Percentiles rank a stretch among this genome's conserved stretches.
Conservation (phyloP, 208 protist species). For the Trypanosoma platydactyli region DNA sequence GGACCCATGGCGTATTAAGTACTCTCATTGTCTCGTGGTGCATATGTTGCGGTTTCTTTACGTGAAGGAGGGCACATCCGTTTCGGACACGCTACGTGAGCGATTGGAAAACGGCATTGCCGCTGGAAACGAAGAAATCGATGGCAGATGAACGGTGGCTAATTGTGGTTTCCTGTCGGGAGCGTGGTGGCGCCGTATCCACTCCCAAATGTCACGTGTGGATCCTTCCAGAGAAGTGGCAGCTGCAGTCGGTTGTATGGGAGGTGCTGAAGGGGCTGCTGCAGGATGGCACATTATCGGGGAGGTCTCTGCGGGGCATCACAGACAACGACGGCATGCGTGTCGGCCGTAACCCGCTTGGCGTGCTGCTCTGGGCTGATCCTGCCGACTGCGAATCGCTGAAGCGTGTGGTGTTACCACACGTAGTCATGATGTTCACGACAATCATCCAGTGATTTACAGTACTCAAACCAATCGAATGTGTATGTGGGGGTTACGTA, state of each 20-base stretch:
- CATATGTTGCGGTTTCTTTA: not conserved
- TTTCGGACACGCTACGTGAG: not conserved
- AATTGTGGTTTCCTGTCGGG: slow-evolving; percentile 3
- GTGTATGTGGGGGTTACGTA: too few relatives aligned
- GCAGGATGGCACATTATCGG: slow-evolving; percentile 9
- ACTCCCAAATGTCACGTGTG: slow-evolving; percentile 9
- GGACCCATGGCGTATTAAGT: slow-evolving; percentile 18
- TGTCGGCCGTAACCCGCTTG: not conserved
- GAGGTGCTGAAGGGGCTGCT: not conserved
- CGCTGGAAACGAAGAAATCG: not conserved
- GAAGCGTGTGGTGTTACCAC: slow-evolving; percentile 3
- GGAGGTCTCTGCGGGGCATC: not conserved
- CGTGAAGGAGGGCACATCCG: not conserved
- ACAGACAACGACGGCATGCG: not conserved
- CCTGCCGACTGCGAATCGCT: slow-evolving; percentile 3
- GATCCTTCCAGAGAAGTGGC: slow-evolving; percentile 1
- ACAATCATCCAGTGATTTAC: not conserved
- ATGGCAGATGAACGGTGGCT: not conserved
- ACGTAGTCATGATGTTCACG: slow-evolving; percentile 14
- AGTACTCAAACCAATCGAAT: too few relatives aligned
- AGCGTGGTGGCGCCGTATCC: not conserved
- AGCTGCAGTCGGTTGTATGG: not conserved
- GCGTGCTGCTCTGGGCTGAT: slow-evolving; percentile 19
- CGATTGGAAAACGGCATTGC: not conserved
- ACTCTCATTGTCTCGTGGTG: slow-evolving; percentile 3